Conservation (phyloP, 108 stramenopile genomes). For the Cyclotella kingstonii region DNA sequence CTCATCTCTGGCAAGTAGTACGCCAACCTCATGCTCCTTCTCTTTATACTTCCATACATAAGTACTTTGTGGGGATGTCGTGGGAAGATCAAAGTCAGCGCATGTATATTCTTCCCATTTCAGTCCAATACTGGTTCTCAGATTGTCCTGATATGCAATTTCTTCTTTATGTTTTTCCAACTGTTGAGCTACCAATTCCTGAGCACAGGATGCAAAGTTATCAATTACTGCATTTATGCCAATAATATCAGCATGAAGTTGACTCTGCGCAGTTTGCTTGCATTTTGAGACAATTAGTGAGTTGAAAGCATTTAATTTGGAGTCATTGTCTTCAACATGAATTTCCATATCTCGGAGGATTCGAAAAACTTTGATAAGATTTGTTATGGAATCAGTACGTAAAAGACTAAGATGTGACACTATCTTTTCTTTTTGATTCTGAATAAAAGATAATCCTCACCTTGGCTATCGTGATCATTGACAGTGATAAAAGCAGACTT, state of each 20-base stretch:
- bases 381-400: neutral
- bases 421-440: no score
- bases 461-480: constrained; percentile 47
- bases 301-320: constrained; percentile 7
- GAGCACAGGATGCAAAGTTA: constrained; percentile 20
- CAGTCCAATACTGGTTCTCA: constrained; percentile 46
- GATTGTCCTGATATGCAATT: constrained; percentile 51
- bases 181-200: constrained; percentile 36
- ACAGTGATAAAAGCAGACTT: constrained; percentile 37
- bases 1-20: constrained; percentile 55
- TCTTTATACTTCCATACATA: constrained; percentile 38
- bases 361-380: constrained; percentile 21
- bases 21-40: constrained; percentile 34
- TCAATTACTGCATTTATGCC: constrained; percentile 18
- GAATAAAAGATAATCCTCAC: constrained; percentile 6
- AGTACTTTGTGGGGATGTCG: constrained; percentile 40
- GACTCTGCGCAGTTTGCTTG: constrained; percentile 15
- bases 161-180: constrained; percentile 49
- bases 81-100: constrained; percentile 50
- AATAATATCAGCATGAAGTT: constrained; percentile 6
- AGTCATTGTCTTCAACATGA: constrained; percentile 31
- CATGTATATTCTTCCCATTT: constrained; percentile 80
- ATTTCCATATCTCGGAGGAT: constrained; percentile 39
- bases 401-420: neutral
- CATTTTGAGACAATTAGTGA: constrained; percentile 18